These are phyloP conservation scores for Chaetoceros tenuissimus DNA, from an alignment of 108 stramenopile genomes.

Conservation along the genomic window DNA sequence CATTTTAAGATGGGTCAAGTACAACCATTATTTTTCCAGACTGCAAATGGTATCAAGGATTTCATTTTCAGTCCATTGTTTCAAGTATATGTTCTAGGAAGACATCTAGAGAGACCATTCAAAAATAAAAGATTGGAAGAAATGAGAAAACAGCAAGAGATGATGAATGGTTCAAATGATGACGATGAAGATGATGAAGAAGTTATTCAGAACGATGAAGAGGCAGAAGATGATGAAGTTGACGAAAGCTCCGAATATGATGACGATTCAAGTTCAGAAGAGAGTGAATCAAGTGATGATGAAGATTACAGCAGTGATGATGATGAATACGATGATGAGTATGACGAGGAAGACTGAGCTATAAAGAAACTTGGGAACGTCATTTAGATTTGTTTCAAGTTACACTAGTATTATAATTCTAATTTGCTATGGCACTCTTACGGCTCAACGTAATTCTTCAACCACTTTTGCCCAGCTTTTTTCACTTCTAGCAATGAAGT, in stretches of 20 bases:
- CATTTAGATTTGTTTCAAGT: no score
- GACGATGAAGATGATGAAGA: not conserved
- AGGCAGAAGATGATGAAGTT: slow-evolving; percentile 17
- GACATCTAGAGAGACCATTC: slow-evolving; percentile 80
- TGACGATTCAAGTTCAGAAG: not conserved
- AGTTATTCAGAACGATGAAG: not conserved
- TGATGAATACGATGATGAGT: slow-evolving; percentile 2
- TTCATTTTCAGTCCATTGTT: slow-evolving; percentile 75
- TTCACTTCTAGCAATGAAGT: not conserved
- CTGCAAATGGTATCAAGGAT: slow-evolving; percentile 54
- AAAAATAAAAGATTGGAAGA: slow-evolving; percentile 12
- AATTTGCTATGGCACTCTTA: not conserved
- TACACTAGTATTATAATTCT: no score
- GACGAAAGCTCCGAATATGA: slow-evolving; percentile 7
- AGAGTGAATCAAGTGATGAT: slow-evolving; percentile 1
- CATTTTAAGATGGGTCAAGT: slow-evolving; percentile 78
- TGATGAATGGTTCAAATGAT: not conserved
- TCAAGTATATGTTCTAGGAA: slow-evolving; percentile 71
- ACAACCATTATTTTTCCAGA: slow-evolving; percentile 68
- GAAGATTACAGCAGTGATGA: slow-evolving; percentile 5
- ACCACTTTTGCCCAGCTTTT: not conserved
- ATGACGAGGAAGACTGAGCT: slow-evolving; percentile 11
- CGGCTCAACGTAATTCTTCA: not conserved
- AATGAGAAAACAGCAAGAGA: not conserved
- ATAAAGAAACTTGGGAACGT: not conserved